Percentiles rank a stretch among this genome's conserved stretches.
phyloP scores from a whole-genome alignment of 345 rosid species.

The Arabidopsis arenosa region DNA sequence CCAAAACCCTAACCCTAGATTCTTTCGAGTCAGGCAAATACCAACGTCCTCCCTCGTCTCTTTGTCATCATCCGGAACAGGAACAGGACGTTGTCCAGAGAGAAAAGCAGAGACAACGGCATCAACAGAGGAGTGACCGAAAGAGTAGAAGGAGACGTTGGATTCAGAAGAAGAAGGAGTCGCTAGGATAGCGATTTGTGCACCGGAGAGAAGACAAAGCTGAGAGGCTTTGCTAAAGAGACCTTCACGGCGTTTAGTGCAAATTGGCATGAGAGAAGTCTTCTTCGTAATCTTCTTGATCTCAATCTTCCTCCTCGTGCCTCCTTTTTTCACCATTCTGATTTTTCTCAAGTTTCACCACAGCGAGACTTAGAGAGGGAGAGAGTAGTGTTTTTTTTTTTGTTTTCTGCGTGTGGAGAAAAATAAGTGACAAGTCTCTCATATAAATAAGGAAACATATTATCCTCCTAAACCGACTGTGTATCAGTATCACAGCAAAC shows the following conservation, averaged over 20 bases:
- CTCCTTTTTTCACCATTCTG: not conserved
- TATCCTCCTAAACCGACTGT: too few species aligned
- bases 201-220: constrained; percentile 9
- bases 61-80: not conserved
- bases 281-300: not conserved
- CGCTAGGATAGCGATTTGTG: constrained; percentile 1
- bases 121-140: constrained; percentile 15
- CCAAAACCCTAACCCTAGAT: constrained; percentile 29
- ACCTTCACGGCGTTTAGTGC: not conserved
- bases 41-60: constrained; percentile 18
- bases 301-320: not conserved
- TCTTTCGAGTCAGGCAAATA: not conserved
- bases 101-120: not conserved
- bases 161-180: not conserved
- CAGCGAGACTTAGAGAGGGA: not conserved
- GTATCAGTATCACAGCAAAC: too few species aligned
- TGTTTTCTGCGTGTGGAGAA: too few species aligned
- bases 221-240: constrained; percentile 8
- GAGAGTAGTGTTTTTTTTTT: not conserved
- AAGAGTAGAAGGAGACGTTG: constrained; percentile 17
- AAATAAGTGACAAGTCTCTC: too few species aligned
- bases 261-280: accelerated
- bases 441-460: too few species aligned
- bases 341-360: not conserved
- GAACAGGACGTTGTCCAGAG: not conserved